Percentiles rank a stretch among this genome's conserved stretches.
phyloP scores from a whole-genome alignment of 2,329 filamentous ascomycete genomes.

The Fusarium solani-melongenae region DNA sequence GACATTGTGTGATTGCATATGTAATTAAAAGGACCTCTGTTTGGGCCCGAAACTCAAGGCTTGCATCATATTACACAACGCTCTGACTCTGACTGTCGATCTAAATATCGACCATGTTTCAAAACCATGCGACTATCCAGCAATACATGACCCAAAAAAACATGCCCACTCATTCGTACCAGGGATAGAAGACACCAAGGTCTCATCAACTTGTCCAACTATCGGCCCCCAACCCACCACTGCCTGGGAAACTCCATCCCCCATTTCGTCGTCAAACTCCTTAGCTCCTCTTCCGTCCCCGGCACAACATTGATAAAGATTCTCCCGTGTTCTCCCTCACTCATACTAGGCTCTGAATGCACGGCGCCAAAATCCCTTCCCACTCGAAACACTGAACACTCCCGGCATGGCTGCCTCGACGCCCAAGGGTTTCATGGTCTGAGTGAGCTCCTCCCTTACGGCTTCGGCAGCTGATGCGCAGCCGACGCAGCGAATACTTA shows the following conservation, averaged over 20 bases:
- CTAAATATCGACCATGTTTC: background rate
- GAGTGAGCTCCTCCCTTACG: constrained; percentile 50
- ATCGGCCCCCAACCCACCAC: constrained; percentile 44
- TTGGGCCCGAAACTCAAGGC: background rate
- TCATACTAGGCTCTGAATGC: constrained; percentile 55
- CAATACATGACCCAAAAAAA: background rate
- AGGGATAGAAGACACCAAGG: background rate
- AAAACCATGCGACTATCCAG: background rate
- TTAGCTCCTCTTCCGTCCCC: constrained; percentile 48
- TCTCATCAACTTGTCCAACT: background rate
- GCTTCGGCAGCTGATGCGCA: constrained; percentile 56
- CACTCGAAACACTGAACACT: constrained; percentile 56
- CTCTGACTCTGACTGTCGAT: background rate
- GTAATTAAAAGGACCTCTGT: background rate
- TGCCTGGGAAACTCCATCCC: constrained; percentile 53
- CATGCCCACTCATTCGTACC: background rate
- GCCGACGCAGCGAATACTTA: constrained; percentile 55
- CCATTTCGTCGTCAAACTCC: constrained; percentile 47
- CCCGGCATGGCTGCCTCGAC: constrained; percentile 39
- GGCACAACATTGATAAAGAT: constrained; percentile 55
- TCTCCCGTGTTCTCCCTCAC: constrained; percentile 35
- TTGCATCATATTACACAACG: background rate
- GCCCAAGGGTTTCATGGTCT: constrained; percentile 41
- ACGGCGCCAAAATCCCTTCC: constrained; percentile 55
- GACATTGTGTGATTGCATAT: background rate